phyloP scores from a whole-genome alignment of 2,329 filamentous ascomycete genomes.

The Nemania sp. region DNA sequence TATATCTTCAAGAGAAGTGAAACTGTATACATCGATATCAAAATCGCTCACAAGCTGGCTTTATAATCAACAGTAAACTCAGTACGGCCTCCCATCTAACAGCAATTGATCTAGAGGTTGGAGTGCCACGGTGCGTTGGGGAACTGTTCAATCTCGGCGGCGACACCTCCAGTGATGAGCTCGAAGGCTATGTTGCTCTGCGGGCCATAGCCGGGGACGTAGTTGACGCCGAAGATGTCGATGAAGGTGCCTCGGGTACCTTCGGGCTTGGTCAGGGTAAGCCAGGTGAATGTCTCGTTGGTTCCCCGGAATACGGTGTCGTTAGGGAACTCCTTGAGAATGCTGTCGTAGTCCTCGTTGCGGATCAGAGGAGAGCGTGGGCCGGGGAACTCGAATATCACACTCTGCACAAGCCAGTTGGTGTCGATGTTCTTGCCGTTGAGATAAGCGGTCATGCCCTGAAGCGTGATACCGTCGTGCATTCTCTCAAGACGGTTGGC shows the following conservation, averaged over 20 bases:
- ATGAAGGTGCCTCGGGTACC: conserved; percentile 21
- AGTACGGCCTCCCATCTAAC: background rate
- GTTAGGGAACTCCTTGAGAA: conserved; percentile 23
- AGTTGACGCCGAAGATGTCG: conserved; percentile 14
- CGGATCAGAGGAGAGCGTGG: conserved; percentile 18
- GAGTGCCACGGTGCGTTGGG: conserved; percentile 17
- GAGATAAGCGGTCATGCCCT: conserved; percentile 17
- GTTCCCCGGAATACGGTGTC: conserved; percentile 26
- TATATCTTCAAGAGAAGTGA: conserved; percentile 11
- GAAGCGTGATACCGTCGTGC: conserved; percentile 21
- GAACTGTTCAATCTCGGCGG: background rate
- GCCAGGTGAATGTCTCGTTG: conserved; percentile 29
- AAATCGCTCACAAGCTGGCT: background rate
- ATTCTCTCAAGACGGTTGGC: conserved; percentile 14
- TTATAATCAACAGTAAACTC: background rate
- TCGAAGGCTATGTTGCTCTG: conserved; percentile 14
- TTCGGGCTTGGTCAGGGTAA: conserved; percentile 20
- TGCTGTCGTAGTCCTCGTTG: conserved; percentile 17
- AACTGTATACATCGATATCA: conserved; percentile 17
- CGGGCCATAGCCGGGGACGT: conserved; percentile 14
- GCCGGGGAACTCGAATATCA: conserved; percentile 26
- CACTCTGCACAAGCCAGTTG: conserved; percentile 22
- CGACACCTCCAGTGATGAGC: conserved; percentile 13
- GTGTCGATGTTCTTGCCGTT: conserved; percentile 23
- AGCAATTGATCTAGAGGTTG: background rate